Evolutionary conservation across 805 yeast species (phyloP).

Genomic region (Lipomyces sp.): DNA sequence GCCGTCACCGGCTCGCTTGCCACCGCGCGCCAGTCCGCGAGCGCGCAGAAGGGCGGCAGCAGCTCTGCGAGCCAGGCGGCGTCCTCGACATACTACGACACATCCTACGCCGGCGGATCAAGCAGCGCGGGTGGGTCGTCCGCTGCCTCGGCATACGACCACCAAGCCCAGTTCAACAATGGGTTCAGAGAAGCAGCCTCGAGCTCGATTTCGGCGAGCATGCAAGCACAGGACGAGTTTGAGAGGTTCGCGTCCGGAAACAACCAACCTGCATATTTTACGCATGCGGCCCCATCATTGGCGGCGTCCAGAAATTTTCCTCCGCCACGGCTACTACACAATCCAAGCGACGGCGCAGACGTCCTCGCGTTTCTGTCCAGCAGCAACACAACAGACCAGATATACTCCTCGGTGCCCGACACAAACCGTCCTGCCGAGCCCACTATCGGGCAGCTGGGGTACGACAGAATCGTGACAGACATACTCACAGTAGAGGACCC

Average conservation of each 20-base stretch:
- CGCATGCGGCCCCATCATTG: too few relatives aligned
- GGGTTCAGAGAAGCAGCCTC: too few relatives aligned
- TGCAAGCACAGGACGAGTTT: too few relatives aligned
- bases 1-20: conserved; percentile 5
- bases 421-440: conserved; percentile 5
- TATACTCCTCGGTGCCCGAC: conserved; percentile 12
- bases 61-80: not conserved
- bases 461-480: conserved; percentile 13
- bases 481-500: conserved; percentile 19
- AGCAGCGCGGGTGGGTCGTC: not conserved
- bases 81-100: not conserved
- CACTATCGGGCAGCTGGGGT: conserved; percentile 11
- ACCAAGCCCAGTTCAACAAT: not conserved
- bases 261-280: too few relatives aligned
- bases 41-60: conserved; percentile 2
- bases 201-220: too few relatives aligned
- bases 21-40: not conserved
- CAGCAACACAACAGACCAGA: conserved; percentile 6
- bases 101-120: not conserved
- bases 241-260: too few relatives aligned
- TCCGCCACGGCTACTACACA: too few relatives aligned
- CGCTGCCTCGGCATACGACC: not conserved
- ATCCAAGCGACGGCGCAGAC: conserved; percentile 17
- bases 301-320: too few relatives aligned
- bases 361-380: conserved; percentile 21